Base-by-base conservation (phyloP, 1,139 yeast genomes). In the Geotrichum cucujoidarum region DNA sequence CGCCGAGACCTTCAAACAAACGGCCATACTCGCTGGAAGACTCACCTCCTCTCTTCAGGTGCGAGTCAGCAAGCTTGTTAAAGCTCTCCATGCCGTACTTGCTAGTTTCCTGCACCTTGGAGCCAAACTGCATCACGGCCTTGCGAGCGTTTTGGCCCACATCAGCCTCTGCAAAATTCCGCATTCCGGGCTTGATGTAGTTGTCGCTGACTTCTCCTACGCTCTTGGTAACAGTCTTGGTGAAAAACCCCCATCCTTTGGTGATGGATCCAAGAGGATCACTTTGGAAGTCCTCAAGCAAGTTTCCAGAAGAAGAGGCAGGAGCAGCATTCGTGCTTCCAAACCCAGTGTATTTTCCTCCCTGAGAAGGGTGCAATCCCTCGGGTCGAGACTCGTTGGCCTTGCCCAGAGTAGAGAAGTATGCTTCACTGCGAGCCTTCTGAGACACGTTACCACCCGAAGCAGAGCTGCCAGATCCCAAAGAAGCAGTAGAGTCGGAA, bases 81-180 rank as follows among this genome's bases (percentile, higher is more conserved):
- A 82, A 81, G 10, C 84, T 82, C 58, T 82, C 74, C 1, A 66
- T 60, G 16, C 72, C 71, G 59, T 80, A 82, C 55, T 75, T 77
- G 33, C 95, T 88, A 1, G 97, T 88, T 60, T 88, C 95, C 63
- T 85, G 95, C 74, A 90, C 85, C 62, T 81, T 87, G 64, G 86
- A 95, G 41, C 97, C 97, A 71, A 90, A 92, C 70, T 92, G 97
- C 52, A 89, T 83, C 78, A 94, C 86, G 24, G 97, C 98, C 60
- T 87, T 78, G 56, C 77, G 81, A 8, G 97, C 92, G 62, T 89
- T 95, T 49, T 68, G 71, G 30, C 92, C 79, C 40, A 87, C 67
- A 54, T 90, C 97, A 54, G 86, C 80, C 53, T 84, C 88, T 52
- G 88, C 85, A 56, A 92, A 72, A 60, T 85, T 89, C 60, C 80